A percentile compares a stretch with the other conserved stretches of the same genome.
Evolutionary conservation across 2,329 filamentous ascomycete genomes (phyloP).

Genomic region (Pseudomassariella vexata): DNA sequence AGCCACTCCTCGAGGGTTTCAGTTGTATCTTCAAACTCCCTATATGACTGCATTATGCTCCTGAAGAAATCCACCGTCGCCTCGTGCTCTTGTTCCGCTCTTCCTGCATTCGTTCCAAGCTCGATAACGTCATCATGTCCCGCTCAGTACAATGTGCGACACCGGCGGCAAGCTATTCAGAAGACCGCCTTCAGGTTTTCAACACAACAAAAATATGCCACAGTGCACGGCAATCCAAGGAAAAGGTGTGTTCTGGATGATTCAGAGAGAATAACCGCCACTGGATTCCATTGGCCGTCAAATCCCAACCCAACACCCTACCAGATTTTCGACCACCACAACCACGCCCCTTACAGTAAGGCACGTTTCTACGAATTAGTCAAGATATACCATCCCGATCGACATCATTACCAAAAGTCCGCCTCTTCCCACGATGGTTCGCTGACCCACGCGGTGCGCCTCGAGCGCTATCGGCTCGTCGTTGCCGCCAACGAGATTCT

Average conservation of each 20-base stretch:
- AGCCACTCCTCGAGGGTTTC: too few species aligned
- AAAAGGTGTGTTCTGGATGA: slow-evolving; percentile 8
- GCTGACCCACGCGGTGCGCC: slow-evolving; percentile 55
- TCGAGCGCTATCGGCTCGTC: slow-evolving; percentile 88
- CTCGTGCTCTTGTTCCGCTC: slow-evolving; percentile 17
- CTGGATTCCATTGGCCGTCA: slow-evolving; percentile 36
- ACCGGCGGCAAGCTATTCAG: too few species aligned
- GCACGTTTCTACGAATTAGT: slow-evolving; percentile 82
- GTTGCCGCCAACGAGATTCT: slow-evolving; percentile 85
- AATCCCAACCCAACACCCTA: slow-evolving; percentile 69
- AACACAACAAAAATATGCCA: slow-evolving; percentile 19
- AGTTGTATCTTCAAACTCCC: too few species aligned
- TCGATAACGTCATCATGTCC: slow-evolving; percentile 20
- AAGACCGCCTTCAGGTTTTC: too few species aligned
- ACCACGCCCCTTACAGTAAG: slow-evolving; percentile 70
- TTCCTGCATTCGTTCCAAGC: slow-evolving; percentile 11
- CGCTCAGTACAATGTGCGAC: too few species aligned
- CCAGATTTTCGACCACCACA: slow-evolving; percentile 66
- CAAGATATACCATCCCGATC: slow-evolving; percentile 93
- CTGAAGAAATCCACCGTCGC: slow-evolving; percentile 21
- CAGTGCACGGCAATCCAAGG: slow-evolving; percentile 13
- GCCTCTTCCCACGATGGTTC: slow-evolving; percentile 30
- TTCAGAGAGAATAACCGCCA: slow-evolving; percentile 6
- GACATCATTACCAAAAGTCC: slow-evolving; percentile 30
- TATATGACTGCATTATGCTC: slow-evolving; percentile 22